Evolutionary conservation across 352 stramenopile genomes (phyloP), one percentile per base, ranked within the genome.

Genomic region (Phytophthora pini): DNA sequence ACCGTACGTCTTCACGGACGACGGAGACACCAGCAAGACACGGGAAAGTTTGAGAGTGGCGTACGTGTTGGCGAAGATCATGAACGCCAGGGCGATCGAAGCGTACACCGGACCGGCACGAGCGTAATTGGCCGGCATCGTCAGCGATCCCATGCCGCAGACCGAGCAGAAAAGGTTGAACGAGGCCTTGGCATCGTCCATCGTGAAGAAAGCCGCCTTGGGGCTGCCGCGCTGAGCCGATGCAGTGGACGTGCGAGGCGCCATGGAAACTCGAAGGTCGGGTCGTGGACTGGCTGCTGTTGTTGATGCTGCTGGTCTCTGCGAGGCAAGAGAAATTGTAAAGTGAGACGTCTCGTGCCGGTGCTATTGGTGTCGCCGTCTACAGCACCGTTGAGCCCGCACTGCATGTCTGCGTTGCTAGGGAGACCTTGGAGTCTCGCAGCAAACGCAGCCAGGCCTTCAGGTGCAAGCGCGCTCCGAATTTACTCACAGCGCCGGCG

Each of bases 41-140:
- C 72, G 70, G 48, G 70, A 83, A n/a, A 80, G 57, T 17, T 68
- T 74, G 32, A 88, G 71, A 0, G 79, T 84, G 9, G 79, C 67
- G 60, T 85, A 88, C 26, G 80, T 75, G 64, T 88, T 88, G 58
- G 74, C 73, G 48, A 82, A 82, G 20, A 76, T 76, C 75, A 87
- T 87, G 59, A 83, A 87, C 3, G 76, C 55, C 34, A 84, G 46
- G 0, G 79, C 79, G 39, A 79, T 67, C 1, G 67, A 68, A 1
- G 78, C 80, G 52, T 70, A 72, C 17, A 72, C 36, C 5, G 79
- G 76, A 9, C 79, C 79, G 20, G 79, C 76, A 15, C 80, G 80
- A 3, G 80, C 72, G 31, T 79, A 88, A 46, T 87, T 88, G 40
- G 67, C 55, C 4, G 79, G 77, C 70, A 88, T 86, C 20, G 72